Percentiles rank a stretch among this genome's conserved stretches.
These are phyloP conservation scores for Talaromyces nanjingensis DNA, from an alignment of 495 filamentous ascomycete species.

Conservation along the genomic window DNA sequence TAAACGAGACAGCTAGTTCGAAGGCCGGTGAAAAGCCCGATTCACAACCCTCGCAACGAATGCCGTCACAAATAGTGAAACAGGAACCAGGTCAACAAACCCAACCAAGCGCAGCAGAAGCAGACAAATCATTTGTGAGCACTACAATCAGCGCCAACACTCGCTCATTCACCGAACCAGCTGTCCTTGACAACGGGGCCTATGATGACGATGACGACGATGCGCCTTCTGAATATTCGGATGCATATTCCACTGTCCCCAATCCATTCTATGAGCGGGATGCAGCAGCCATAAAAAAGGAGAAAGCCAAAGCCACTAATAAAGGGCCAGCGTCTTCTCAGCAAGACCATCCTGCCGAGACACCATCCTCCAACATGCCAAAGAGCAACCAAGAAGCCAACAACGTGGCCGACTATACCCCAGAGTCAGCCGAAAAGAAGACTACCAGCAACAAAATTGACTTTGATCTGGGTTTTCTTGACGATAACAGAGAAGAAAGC, in stretches of 20 bases:
- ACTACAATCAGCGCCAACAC: neutral
- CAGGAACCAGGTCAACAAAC: neutral
- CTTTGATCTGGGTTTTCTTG: neutral
- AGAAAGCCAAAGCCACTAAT: neutral
- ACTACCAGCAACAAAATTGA: neutral
- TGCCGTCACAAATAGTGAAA: neutral
- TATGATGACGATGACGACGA: neutral
- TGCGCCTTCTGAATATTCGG: neutral
- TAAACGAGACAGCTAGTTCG: neutral
- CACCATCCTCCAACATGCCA: neutral
- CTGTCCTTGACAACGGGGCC: neutral
- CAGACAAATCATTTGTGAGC: neutral
- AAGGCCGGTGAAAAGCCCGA: neutral
- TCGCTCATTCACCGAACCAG: neutral
- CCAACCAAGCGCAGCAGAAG: neutral
- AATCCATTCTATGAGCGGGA: constrained; percentile 24
- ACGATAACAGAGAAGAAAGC: neutral
- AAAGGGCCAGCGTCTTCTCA: neutral
- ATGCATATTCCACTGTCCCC: constrained; percentile 12
- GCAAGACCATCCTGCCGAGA: neutral
- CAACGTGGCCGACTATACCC: neutral
- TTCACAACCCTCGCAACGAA: neutral
- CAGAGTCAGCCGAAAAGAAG: neutral
- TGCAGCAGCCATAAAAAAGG: neutral
- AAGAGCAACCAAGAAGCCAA: constrained; percentile 1